Evolutionary conservation across 2,329 filamentous ascomycete genomes (phyloP).

Genomic region (Colletotrichum navitas): DNA sequence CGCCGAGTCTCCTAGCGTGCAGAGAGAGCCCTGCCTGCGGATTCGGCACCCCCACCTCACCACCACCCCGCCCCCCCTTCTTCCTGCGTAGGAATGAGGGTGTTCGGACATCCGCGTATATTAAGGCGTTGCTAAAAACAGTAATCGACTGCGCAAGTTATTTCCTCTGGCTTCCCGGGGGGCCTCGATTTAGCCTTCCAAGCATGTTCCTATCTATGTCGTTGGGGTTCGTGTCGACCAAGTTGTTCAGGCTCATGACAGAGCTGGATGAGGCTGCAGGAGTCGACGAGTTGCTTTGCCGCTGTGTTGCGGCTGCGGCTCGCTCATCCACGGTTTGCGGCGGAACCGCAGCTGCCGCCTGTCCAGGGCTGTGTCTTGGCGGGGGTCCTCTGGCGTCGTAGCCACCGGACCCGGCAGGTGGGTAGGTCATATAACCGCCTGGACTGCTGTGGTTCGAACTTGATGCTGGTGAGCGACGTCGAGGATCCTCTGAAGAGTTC

Average conservation of each 20-base stretch:
- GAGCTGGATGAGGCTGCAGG: constrained; percentile 49
- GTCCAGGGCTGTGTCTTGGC: constrained; percentile 54
- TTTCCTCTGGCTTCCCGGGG: constrained; percentile 35
- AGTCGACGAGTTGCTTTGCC: constrained; percentile 51
- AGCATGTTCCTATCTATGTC: constrained; percentile 70
- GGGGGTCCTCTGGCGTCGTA: constrained; percentile 43
- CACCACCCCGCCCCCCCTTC: neutral
- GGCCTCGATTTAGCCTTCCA: constrained; percentile 59
- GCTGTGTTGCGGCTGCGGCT: constrained; percentile 54
- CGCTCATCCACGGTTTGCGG: constrained; percentile 50
- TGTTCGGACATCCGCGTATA: neutral
- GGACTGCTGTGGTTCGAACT: constrained; percentile 63
- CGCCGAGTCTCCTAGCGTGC: constrained; percentile 11
- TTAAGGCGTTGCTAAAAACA: neutral
- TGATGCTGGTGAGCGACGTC: constrained; percentile 64
- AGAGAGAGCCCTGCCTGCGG: constrained; percentile 41
- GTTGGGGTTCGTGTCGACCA: constrained; percentile 58
- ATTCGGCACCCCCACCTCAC: constrained; percentile 2
- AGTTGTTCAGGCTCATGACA: constrained; percentile 66
- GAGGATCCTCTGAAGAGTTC: constrained; percentile 61
- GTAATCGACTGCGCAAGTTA: constrained; percentile 7
- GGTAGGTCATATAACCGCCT: constrained; percentile 47
- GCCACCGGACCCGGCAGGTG: constrained; percentile 18
- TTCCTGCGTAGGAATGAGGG: constrained; percentile 19
- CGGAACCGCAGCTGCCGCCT: constrained; percentile 53